Evolutionary conservation across 2,329 filamentous ascomycete species (phyloP).

Genomic region (Aciculosporium take): DNA sequence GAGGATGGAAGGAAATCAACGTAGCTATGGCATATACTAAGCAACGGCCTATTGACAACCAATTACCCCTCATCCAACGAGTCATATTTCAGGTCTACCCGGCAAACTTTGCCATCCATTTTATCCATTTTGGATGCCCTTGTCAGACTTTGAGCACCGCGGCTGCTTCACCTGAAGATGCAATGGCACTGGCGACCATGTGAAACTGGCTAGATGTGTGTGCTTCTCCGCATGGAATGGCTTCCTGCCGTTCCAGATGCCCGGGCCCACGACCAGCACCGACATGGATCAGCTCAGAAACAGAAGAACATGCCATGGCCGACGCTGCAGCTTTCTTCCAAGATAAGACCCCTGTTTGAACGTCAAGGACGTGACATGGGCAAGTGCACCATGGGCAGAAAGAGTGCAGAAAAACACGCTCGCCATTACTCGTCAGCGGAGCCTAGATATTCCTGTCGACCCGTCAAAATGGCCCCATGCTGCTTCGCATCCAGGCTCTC

Average conservation of each 20-base stretch:
- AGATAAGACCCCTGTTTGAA: background rate
- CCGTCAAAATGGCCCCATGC: slow-evolving; percentile 9
- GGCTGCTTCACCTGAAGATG: slow-evolving; percentile 30
- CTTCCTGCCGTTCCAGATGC: slow-evolving; percentile 27
- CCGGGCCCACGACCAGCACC: slow-evolving; percentile 23
- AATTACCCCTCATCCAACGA: too few species aligned
- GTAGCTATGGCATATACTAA: too few species aligned
- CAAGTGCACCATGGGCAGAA: too few species aligned
- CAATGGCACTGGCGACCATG: slow-evolving; percentile 34
- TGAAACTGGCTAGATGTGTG: slow-evolving; percentile 34
- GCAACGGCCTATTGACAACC: too few species aligned
- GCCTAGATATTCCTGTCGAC: slow-evolving; percentile 8
- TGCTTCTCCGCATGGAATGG: slow-evolving; percentile 33
- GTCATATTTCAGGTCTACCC: too few species aligned
- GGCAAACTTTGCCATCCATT: too few species aligned
- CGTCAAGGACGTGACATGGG: too few species aligned
- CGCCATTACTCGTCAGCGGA: background rate
- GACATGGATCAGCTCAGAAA: slow-evolving; percentile 26
- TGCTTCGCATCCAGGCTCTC: slow-evolving; percentile 8
- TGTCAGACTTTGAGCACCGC: slow-evolving; percentile 29
- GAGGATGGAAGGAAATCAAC: too few species aligned
- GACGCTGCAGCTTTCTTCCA: slow-evolving; percentile 13
- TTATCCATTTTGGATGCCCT: slow-evolving; percentile 33
- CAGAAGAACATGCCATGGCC: slow-evolving; percentile 27
- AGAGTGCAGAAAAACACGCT: too few species aligned